Evolutionary conservation across 805 yeast genomes (phyloP), one percentile per base, ranked within the genome.

Genomic region (Monosporozyma aerobia): DNA sequence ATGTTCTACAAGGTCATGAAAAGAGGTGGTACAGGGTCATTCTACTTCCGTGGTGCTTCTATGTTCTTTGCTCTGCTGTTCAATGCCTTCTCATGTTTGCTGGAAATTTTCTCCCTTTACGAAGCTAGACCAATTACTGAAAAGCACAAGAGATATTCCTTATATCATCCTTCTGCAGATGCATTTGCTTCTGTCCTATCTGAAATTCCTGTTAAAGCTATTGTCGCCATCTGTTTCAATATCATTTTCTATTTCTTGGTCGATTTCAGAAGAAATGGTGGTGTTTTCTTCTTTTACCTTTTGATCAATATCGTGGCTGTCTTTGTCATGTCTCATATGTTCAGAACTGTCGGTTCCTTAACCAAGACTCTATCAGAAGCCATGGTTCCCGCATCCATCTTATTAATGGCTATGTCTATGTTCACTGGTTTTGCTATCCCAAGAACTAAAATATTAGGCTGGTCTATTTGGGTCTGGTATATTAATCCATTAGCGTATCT

Each of bases 401-500:
- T 81, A 51, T 64, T 81, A 53, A 67, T 77, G 40, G 76, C 75
- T 6, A 59, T 81, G 60, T 65, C 77, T 25, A 71, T 78, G 62
- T 81, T 74, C 61, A 74, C 80, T 8, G 85, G 85, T 44, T 81
- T 81, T 69, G 80, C 77, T 25, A 69, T 81, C 54, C 86, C 85
- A 37, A 74, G 76, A 30, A 74, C 76, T 5, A 63, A 73, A 48
- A 79, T 81, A 81, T 72, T 74, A 56, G 82, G 84, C 10, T 82
- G 86, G 86, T 77, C 81, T 33, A 72, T 80, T 56, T 82, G 85
- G 86, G 78, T 82, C 54, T 77, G 79, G 65, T 82, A 79, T 58
- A 58, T 82, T 45, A 74, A 82, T 57, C 86, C 86, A 2, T 64
- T 81, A 50, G 79, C 77, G 6, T 81, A 80, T 60, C 72, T 76